These are phyloP conservation scores for Thamnidium elegans DNA, from an alignment of 192 early-diverging fungal species.

Conservation along the genomic window DNA sequence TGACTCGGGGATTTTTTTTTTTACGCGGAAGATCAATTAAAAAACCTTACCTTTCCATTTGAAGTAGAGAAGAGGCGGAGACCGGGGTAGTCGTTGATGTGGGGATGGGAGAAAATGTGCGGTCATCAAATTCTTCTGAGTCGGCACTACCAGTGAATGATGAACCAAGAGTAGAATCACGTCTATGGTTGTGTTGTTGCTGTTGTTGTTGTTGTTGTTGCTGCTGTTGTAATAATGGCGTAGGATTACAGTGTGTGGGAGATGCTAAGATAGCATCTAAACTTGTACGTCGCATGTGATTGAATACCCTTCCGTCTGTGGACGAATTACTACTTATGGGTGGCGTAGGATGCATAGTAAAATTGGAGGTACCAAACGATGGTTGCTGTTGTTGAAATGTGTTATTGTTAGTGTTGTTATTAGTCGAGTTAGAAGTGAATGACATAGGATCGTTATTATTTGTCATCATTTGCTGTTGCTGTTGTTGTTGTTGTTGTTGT, in stretches of 20 bases:
- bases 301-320: slow-evolving; percentile 1
- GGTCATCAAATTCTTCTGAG: slow-evolving; percentile 24
- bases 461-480: neutral
- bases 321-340: slow-evolving; percentile 14
- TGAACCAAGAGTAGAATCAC: slow-evolving; percentile 17
- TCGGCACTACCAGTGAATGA: slow-evolving; percentile 18
- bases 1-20: neutral
- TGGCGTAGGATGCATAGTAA: slow-evolving; percentile 15
- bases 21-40: neutral
- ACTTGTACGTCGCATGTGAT: slow-evolving; percentile 15
- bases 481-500: slow-evolving; percentile 17
- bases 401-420: neutral
- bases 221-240: neutral
- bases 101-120: slow-evolving; percentile 19
- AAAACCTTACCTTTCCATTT: slow-evolving; percentile 8
- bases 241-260: slow-evolving; percentile 7
- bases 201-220: slow-evolving; percentile 3
- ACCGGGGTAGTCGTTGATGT: slow-evolving; percentile 13
- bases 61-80: slow-evolving; percentile 18
- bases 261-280: slow-evolving; percentile 7
- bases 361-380: neutral
- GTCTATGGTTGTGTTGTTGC: slow-evolving; percentile 2
- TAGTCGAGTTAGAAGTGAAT: neutral
- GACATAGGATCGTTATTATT: neutral
- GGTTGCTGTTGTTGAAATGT: slow-evolving; percentile 6